A percentile compares a stretch with the other conserved stretches of the same genome.
Evolutionary conservation across 1,139 yeast genomes (phyloP).

Genomic region (Saccharomyces pastorianus): DNA sequence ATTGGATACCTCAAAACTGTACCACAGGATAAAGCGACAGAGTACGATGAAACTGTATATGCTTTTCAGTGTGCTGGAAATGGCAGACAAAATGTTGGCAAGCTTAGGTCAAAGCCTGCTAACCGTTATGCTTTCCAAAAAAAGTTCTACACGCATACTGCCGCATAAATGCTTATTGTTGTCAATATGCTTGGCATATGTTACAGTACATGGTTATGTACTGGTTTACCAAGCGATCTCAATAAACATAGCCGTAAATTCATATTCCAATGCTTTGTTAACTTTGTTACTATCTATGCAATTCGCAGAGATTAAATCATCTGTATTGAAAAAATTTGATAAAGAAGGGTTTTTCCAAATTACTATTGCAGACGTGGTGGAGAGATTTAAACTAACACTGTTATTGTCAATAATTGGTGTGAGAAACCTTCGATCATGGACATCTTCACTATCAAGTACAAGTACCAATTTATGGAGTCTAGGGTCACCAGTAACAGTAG

Average conservation of each 20-base stretch:
- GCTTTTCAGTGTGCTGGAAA: constrained; percentile 85
- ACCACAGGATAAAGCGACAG: constrained; percentile 86
- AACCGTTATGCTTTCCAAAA: constrained; percentile 15
- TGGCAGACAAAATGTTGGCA: constrained; percentile 77
- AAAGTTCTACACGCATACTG: constrained; percentile 4
- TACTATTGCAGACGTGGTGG: constrained; percentile 81
- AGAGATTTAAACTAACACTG: constrained; percentile 69
- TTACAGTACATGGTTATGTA: constrained; percentile 61
- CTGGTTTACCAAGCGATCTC: constrained; percentile 82
- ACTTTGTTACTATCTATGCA: constrained; percentile 81
- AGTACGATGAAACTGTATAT: constrained; percentile 88
- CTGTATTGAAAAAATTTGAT: constrained; percentile 85
- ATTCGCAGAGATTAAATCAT: constrained; percentile 80
- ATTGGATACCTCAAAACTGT: constrained; percentile 75
- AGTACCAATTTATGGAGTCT: constrained; percentile 34
- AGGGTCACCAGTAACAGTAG: constrained; percentile 18
- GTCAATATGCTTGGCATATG: constrained; percentile 39
- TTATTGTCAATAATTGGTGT: constrained; percentile 74
- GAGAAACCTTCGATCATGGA: constrained; percentile 47
- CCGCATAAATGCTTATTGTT: constrained; percentile 28
- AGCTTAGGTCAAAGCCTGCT: constrained; percentile 81
- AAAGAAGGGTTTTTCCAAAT: constrained; percentile 86
- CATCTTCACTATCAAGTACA: constrained; percentile 11
- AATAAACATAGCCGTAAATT: constrained; percentile 87
- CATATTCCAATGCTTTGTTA: constrained; percentile 83